A percentile compares a stretch with the other conserved stretches of the same genome.
Conservation (phyloP, 495 filamentous ascomycete genomes). For the Hamigera avellanea region DNA sequence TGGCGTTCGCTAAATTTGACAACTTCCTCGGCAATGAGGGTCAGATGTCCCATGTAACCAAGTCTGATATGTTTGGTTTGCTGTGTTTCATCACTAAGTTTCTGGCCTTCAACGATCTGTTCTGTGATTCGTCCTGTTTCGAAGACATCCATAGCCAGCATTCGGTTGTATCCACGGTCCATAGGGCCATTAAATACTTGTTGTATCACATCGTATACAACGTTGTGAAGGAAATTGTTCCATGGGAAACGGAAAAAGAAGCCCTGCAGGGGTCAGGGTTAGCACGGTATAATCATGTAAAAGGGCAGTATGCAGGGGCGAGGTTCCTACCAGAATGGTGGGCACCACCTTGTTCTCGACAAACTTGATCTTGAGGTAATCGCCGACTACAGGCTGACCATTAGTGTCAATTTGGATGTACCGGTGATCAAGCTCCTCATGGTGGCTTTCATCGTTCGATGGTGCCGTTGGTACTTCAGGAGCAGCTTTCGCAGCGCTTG, state of each 20-base stretch:
- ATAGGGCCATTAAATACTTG: slow-evolving; percentile 99
- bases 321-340: slow-evolving; percentile 70
- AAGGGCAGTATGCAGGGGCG: slow-evolving; percentile 1
- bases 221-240: slow-evolving; percentile 99
- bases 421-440: slow-evolving; percentile 26
- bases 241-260: slow-evolving; percentile 99
- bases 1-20: slow-evolving; percentile 97
- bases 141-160: slow-evolving; percentile 87
- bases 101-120: slow-evolving; percentile 83
- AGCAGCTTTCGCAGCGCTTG: slow-evolving; percentile 13
- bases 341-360: slow-evolving; percentile 90
- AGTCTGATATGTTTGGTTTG: slow-evolving; percentile 73
- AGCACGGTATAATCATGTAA: neutral
- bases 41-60: slow-evolving; percentile 98
- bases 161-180: slow-evolving; percentile 89
- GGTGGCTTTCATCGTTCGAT: slow-evolving; percentile 14
- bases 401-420: slow-evolving; percentile 49
- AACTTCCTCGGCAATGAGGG: slow-evolving; percentile 94
- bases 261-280: slow-evolving; percentile 33
- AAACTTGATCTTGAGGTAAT: slow-evolving; percentile 94
- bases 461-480: slow-evolving; percentile 12
- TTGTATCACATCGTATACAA: slow-evolving; percentile 97
- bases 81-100: slow-evolving; percentile 74
- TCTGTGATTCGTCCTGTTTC: slow-evolving; percentile 81
- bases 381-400: slow-evolving; percentile 85